A percentile compares a stretch with the other conserved stretches of the same genome.
phyloP scores from a whole-genome alignment of 2,329 filamentous ascomycete genomes.

The Cytospora chrysosperma region DNA sequence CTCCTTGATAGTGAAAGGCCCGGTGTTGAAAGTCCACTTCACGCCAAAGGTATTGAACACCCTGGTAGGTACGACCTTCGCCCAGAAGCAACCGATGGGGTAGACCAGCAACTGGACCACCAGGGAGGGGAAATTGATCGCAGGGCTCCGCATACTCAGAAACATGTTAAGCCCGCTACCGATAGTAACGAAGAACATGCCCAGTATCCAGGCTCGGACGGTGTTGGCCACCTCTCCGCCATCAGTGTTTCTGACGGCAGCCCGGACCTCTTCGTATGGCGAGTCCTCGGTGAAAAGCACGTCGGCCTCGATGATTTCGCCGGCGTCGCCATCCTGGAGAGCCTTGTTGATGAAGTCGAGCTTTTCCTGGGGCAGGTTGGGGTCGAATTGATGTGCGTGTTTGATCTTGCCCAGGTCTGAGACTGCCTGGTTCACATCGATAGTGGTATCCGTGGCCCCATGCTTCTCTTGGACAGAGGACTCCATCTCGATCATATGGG shows the following conservation, averaged over 20 bases:
- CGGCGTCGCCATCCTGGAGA: slow-evolving; percentile 32
- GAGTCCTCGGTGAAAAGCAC: slow-evolving; percentile 37
- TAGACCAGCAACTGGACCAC: slow-evolving; percentile 44
- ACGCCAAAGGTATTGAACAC: slow-evolving; percentile 43
- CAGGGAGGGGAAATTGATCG: slow-evolving; percentile 38
- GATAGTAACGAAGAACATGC: slow-evolving; percentile 44
- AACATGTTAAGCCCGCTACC: slow-evolving; percentile 41
- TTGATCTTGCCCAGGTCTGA: slow-evolving; percentile 33
- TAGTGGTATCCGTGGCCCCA: neutral
- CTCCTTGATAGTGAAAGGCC: slow-evolving; percentile 47
- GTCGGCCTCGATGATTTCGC: slow-evolving; percentile 35
- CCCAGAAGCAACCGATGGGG: slow-evolving; percentile 44
- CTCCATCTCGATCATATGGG: slow-evolving; percentile 3
- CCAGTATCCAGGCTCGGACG: slow-evolving; percentile 45
- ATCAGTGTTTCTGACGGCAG: slow-evolving; percentile 46
- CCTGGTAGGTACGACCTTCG: slow-evolving; percentile 40
- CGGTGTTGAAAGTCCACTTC: slow-evolving; percentile 43
- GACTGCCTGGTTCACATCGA: slow-evolving; percentile 18
- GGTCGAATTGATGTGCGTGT: slow-evolving; percentile 36
- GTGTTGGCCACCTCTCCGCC: slow-evolving; percentile 44
- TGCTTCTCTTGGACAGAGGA: slow-evolving; percentile 11
- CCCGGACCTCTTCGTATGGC: slow-evolving; percentile 42
- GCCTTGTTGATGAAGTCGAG: slow-evolving; percentile 34
- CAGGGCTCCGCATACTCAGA: slow-evolving; percentile 35
- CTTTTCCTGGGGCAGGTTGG: slow-evolving; percentile 36